These are phyloP conservation scores for Boletus insuetus DNA, from an alignment of 768 basidiomycete species.

Conservation along the genomic window DNA sequence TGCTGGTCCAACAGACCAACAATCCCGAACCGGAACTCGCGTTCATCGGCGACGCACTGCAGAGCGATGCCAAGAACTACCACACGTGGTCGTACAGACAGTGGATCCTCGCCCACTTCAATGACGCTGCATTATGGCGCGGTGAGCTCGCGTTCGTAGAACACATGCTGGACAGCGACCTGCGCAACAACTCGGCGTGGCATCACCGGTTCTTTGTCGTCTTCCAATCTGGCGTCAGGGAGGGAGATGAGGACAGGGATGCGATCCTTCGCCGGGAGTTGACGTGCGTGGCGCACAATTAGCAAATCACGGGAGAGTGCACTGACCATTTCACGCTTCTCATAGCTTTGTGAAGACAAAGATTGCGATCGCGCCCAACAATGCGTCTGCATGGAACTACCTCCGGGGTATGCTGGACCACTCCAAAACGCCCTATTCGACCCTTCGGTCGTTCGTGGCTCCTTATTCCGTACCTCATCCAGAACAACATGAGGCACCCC, in stretches of 20 bases:
- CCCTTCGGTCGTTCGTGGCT: constrained; percentile 55
- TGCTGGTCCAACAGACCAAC: constrained; percentile 59
- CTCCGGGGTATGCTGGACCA: constrained; percentile 79
- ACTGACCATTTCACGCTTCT: neutral
- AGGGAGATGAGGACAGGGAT: constrained; percentile 60
- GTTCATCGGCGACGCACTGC: constrained; percentile 73
- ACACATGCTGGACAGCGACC: constrained; percentile 64
- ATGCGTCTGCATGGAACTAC: constrained; percentile 96
- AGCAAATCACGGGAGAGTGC: neutral
- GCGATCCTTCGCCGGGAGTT: constrained; percentile 67
- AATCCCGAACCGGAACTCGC: constrained; percentile 65
- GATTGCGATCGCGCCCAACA: constrained; percentile 86
- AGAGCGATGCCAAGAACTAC: constrained; percentile 90
- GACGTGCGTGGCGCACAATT: constrained; percentile 51
- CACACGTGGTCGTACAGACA: constrained; percentile 99
- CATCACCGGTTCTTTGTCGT: constrained; percentile 92
- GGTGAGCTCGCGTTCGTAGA: constrained; percentile 78
- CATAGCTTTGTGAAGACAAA: constrained; percentile 76
- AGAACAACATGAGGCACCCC: constrained; percentile 19
- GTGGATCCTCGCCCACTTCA: constrained; percentile 88
- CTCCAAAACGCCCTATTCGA: constrained; percentile 55
- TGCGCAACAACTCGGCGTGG: constrained; percentile 98
- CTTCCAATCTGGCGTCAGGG: constrained; percentile 61
- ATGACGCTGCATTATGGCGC: constrained; percentile 65
- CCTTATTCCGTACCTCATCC: constrained; percentile 53